Evolutionary conservation across 2,329 filamentous ascomycete genomes (phyloP).

Genomic region (Colletotrichum tanaceti): DNA sequence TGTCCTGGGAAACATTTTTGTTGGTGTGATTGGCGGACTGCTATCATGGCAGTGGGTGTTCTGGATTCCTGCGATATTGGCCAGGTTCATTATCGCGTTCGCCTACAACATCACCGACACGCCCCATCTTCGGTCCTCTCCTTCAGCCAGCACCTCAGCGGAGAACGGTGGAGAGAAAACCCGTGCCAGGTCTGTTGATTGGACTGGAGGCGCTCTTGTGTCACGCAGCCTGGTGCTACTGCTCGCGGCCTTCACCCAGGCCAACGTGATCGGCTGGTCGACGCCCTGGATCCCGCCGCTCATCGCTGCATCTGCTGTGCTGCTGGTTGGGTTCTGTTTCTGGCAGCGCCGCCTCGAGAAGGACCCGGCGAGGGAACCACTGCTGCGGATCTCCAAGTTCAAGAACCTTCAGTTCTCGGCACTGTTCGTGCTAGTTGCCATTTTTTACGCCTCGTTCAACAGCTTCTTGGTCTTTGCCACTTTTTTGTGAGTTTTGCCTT

Average conservation of each 20-base stretch:
- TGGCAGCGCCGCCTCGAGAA: neutral
- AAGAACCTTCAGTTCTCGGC: neutral
- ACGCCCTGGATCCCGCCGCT: neutral
- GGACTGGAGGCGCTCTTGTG: neutral
- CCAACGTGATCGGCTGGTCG: neutral
- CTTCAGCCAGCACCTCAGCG: neutral
- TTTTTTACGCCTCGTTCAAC: neutral
- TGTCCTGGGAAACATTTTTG: neutral
- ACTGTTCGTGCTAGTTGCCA: neutral
- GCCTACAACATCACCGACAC: neutral
- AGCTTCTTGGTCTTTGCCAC: neutral
- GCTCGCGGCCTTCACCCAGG: neutral
- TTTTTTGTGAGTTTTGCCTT: neutral
- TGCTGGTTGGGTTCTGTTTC: neutral
- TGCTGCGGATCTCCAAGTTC: neutral
- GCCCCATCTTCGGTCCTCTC: neutral
- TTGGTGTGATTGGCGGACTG: neutral
- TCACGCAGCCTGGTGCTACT: neutral
- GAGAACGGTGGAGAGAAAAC: neutral
- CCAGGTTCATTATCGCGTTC: neutral
- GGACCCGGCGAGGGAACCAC: neutral
- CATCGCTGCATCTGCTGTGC: neutral
- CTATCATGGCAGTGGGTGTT: constrained; percentile 1
- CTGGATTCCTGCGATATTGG: neutral
- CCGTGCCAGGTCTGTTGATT: neutral